These are phyloP conservation scores for Arthroderma sp. DNA, from an alignment of 2,329 filamentous ascomycete genomes.

Conservation along the genomic window DNA sequence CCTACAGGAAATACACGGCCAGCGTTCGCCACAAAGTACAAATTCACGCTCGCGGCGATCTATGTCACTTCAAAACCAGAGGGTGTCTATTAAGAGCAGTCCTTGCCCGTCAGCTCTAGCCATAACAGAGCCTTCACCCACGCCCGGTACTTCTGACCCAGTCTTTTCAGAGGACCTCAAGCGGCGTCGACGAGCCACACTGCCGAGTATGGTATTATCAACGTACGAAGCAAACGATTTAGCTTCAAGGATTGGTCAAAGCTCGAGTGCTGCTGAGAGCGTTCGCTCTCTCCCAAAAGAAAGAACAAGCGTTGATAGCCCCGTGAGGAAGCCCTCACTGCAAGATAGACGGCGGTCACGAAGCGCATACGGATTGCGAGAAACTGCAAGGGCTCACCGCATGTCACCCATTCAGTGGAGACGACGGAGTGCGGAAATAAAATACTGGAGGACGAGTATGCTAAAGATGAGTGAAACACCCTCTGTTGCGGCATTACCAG, in stretches of 20 bases:
- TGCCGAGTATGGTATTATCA: constrained; percentile 32
- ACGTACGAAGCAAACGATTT: constrained; percentile 24
- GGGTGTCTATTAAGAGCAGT: not conserved
- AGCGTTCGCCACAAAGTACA: not conserved
- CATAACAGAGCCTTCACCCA: too few species aligned
- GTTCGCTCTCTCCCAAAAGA: not conserved
- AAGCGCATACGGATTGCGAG: constrained; percentile 29
- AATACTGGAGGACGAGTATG: constrained; percentile 23
- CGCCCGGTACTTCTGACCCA: not conserved
- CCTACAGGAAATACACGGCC: not conserved
- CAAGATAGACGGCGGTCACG: constrained; percentile 31
- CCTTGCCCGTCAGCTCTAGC: too few species aligned
- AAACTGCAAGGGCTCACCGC: constrained; percentile 22
- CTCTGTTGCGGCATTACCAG: not conserved
- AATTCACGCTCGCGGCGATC: constrained; percentile 5
- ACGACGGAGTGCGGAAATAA: constrained; percentile 28
- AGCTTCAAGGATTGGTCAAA: constrained; percentile 8
- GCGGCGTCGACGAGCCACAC: constrained; percentile 27
- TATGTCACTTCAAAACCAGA: constrained; percentile 5
- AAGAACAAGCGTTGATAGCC: constrained; percentile 10
- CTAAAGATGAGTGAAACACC: constrained; percentile 15
- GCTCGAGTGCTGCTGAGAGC: constrained; percentile 7
- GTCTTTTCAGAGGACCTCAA: constrained; percentile 1
- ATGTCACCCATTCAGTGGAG: constrained; percentile 31
- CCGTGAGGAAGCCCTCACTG: constrained; percentile 13